These are phyloP conservation scores for Fusarium sambucinum DNA, from an alignment of 2,329 filamentous ascomycete genomes.

Conservation along the genomic window DNA sequence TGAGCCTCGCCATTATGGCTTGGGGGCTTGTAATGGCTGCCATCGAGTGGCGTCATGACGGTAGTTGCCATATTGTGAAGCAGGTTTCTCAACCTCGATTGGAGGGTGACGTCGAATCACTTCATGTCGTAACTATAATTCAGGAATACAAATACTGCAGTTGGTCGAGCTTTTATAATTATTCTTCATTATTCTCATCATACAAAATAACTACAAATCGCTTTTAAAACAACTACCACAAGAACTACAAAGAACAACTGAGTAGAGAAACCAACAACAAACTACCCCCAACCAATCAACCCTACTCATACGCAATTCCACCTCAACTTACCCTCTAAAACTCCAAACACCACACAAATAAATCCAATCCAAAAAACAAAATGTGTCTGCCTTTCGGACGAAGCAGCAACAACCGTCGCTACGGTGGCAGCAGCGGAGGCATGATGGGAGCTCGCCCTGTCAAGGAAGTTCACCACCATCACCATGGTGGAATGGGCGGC, in stretches of 20 bases:
- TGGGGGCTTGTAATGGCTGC: neutral
- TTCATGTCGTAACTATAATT: neutral
- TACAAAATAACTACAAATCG: neutral
- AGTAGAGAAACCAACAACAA: neutral
- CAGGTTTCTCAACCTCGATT: neutral
- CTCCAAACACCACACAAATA: neutral
- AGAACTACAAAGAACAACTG: neutral
- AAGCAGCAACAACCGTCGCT: constrained; percentile 3
- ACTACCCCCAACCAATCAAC: neutral
- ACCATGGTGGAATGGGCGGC: constrained; percentile 17
- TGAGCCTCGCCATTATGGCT: neutral
- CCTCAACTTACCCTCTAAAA: neutral
- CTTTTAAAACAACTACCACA: neutral
- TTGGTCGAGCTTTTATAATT: rapidly evolving
- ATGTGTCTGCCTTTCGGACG: constrained; percentile 27
- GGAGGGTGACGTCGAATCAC: neutral
- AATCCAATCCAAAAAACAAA: neutral
- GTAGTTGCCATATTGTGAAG: constrained; percentile 4
- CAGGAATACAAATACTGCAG: constrained; percentile 3
- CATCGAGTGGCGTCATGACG: constrained; percentile 19
- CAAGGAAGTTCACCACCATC: constrained; percentile 21
- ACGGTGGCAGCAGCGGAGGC: constrained; percentile 2
- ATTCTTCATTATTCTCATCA: neutral
- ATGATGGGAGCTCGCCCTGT: constrained; percentile 28
- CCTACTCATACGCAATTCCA: neutral